Evolutionary conservation across 2,329 filamentous ascomycete genomes (phyloP).

Genomic region (Cordyceps sp.): DNA sequence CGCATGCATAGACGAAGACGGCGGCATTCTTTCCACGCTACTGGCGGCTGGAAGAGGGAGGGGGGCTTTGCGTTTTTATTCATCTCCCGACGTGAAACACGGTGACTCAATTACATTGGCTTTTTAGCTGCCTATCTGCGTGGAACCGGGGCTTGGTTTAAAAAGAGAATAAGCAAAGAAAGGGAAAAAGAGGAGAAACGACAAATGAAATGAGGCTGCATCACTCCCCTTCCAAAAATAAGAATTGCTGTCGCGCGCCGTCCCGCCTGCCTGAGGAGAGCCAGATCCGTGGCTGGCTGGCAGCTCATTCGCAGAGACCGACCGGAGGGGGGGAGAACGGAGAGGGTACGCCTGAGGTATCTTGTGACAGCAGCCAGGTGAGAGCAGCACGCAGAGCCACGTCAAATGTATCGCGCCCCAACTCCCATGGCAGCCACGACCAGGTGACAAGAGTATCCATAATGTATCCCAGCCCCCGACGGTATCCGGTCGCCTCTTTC

Average conservation of each 20-base stretch:
- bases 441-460: constrained; percentile 13
- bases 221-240: constrained; percentile 14
- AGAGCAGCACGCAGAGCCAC: background rate
- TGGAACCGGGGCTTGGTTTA: constrained; percentile 13
- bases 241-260: constrained; percentile 3
- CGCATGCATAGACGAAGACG: no score
- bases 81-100: constrained; percentile 17
- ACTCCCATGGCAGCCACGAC: constrained; percentile 5
- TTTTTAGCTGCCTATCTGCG: constrained; percentile 17
- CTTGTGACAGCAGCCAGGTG: background rate
- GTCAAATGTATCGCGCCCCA: background rate
- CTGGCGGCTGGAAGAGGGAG: no score
- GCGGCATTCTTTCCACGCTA: no score
- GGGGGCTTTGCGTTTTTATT: no score
- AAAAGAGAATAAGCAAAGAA: constrained; percentile 14
- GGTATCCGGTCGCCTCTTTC: constrained; percentile 16
- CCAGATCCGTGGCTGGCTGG: constrained; percentile 1
- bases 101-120: constrained; percentile 29
- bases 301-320: background rate
- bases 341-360: constrained; percentile 1
- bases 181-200: constrained; percentile 3
- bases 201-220: constrained; percentile 15
- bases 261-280: background rate
- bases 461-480: constrained; percentile 9
- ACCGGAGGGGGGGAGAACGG: background rate